Evolutionary conservation across 805 yeast genomes (phyloP).

Genomic region (Spathaspora boniae): DNA sequence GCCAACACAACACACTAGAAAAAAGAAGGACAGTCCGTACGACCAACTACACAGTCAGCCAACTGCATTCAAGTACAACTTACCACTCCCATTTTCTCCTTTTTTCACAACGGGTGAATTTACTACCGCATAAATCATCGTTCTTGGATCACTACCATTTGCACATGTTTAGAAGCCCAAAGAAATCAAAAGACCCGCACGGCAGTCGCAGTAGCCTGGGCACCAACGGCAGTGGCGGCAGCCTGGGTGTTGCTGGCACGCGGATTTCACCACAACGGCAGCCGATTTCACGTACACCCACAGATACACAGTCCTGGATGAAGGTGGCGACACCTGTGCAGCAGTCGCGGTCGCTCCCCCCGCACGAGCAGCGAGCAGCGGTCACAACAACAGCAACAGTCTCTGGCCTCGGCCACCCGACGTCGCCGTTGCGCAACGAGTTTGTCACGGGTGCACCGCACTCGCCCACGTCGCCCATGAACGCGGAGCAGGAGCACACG

Average conservation of each 20-base stretch:
- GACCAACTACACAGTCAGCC: no score
- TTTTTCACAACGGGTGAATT: no score
- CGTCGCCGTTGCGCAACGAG: neutral
- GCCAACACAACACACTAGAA: no score
- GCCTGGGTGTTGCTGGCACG: neutral
- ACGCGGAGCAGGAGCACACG: slow-evolving; percentile 7
- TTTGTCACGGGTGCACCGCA: neutral
- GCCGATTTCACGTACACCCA: neutral
- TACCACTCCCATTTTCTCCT: no score
- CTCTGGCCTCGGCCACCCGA: neutral
- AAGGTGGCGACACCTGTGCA: no score
- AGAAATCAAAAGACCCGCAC: slow-evolving; percentile 2
- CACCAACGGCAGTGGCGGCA: neutral
- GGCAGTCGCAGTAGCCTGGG: slow-evolving; percentile 3
- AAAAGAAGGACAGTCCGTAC: no score
- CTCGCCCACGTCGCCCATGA: slow-evolving; percentile 1
- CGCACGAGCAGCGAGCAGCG: slow-evolving; percentile 1
- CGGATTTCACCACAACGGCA: neutral
- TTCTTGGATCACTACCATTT: no score
- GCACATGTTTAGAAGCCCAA: slow-evolving; percentile 7
- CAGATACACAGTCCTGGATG: no score
- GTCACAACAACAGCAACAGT: neutral
- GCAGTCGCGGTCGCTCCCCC: neutral
- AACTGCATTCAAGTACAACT: no score
- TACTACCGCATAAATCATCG: no score